Conservation (phyloP, 108 stramenopile species). For the Asterionellopsis glacialis region DNA sequence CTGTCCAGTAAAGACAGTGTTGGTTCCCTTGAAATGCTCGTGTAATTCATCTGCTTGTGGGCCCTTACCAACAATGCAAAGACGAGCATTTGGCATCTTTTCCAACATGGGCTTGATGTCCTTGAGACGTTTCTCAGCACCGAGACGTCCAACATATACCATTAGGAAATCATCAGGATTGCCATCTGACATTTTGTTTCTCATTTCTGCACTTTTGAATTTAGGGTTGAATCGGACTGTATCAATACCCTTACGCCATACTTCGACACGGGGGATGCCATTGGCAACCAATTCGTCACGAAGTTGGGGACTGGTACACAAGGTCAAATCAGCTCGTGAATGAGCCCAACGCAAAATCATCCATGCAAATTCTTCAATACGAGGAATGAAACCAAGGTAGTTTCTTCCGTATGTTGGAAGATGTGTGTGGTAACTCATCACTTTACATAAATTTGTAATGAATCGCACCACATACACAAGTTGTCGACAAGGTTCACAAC, state of each 20-base stretch:
- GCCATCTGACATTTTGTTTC: slow-evolving; percentile 71
- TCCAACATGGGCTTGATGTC: slow-evolving; percentile 82
- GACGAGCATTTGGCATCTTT: slow-evolving; percentile 49
- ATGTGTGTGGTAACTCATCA: slow-evolving; percentile 95
- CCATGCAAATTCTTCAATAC: slow-evolving; percentile 78
- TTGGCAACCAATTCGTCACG: slow-evolving; percentile 69
- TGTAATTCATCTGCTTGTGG: slow-evolving; percentile 56
- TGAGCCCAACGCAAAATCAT: slow-evolving; percentile 70
- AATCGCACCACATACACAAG: too few species aligned
- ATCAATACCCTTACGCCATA: slow-evolving; percentile 94
- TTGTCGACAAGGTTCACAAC: too few species aligned
- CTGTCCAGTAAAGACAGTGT: slow-evolving; percentile 74
- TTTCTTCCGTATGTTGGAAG: slow-evolving; percentile 85
- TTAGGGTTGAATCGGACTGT: slow-evolving; percentile 89
- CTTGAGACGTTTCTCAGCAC: slow-evolving; percentile 90
- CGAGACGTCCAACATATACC: slow-evolving; percentile 94
- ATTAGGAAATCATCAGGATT: slow-evolving; percentile 87
- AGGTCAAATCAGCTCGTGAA: slow-evolving; percentile 86
- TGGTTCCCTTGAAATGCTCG: slow-evolving; percentile 67
- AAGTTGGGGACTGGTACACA: slow-evolving; percentile 93
- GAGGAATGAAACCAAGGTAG: slow-evolving; percentile 81
- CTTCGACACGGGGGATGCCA: slow-evolving; percentile 90
- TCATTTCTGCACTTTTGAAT: slow-evolving; percentile 63
- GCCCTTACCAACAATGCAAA: slow-evolving; percentile 75
- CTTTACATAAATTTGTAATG: slow-evolving; percentile 1